These are phyloP conservation scores for Aureobasidium sp. DNA, from an alignment of 2,329 filamentous ascomycete genomes.

Conservation along the genomic window DNA sequence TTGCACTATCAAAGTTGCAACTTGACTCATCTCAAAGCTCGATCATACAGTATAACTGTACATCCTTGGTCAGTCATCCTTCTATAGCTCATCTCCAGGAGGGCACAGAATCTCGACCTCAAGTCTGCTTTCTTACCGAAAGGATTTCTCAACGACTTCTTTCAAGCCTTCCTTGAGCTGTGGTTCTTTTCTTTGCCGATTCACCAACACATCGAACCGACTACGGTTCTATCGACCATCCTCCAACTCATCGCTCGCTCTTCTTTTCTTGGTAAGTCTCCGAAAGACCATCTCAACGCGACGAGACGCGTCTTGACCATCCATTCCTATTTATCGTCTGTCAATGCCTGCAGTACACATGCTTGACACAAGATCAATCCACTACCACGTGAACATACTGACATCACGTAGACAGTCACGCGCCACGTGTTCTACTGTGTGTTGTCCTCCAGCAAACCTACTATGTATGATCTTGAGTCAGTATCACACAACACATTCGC, in stretches of 20 bases:
- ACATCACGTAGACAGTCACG: neutral
- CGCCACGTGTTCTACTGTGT: neutral
- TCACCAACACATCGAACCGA: neutral
- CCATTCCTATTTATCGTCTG: too few relatives aligned
- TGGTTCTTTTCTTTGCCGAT: neutral
- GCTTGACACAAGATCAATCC: neutral
- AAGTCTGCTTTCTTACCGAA: neutral
- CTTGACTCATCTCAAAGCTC: neutral
- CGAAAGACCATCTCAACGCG: neutral
- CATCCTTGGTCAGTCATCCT: neutral
- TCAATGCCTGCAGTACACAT: neutral
- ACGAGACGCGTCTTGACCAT: neutral
- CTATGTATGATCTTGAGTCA: neutral
- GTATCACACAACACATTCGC: neutral
- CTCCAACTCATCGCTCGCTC: too few relatives aligned
- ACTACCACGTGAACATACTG: neutral
- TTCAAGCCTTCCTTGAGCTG: neutral
- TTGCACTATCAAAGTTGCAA: neutral
- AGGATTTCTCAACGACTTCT: conserved; percentile 1
- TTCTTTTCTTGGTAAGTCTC: neutral
- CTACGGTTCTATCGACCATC: neutral
- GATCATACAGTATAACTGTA: neutral
- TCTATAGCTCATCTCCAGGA: neutral
- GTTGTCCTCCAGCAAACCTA: neutral
- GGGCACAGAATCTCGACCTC: neutral